Percentiles rank a stretch among this genome's conserved stretches.
These are phyloP conservation scores for Suillus cothurnatus DNA, from an alignment of 768 basidiomycete genomes.

Conservation along the genomic window DNA sequence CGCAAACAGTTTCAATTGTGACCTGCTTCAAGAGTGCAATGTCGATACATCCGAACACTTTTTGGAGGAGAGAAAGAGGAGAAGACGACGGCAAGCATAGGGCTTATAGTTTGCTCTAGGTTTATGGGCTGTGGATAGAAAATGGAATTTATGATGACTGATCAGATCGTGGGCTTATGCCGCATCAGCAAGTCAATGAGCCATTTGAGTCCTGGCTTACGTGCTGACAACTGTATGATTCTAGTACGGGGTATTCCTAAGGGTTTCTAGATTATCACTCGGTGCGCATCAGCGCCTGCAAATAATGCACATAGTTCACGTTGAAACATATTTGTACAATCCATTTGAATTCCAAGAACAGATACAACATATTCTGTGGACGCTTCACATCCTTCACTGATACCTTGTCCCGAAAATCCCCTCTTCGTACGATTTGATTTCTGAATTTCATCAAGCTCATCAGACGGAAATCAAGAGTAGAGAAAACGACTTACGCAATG, in stretches of 20 bases:
- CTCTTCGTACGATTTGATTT: conserved; percentile 71
- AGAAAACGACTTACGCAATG: conserved; percentile 52
- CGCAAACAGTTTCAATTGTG: too few relatives aligned
- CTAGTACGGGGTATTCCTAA: not conserved
- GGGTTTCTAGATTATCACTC: not conserved
- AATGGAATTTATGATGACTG: too few relatives aligned
- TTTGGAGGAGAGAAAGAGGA: too few relatives aligned
- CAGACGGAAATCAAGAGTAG: not conserved
- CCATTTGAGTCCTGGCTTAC: too few relatives aligned
- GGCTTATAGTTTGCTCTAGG: too few relatives aligned
- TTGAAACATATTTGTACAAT: not conserved
- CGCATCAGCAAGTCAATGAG: too few relatives aligned
- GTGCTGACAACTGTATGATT: not conserved
- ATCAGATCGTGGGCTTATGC: too few relatives aligned
- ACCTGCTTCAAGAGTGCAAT: too few relatives aligned
- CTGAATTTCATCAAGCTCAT: conserved; percentile 33
- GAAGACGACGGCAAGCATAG: too few relatives aligned
- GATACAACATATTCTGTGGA: not conserved
- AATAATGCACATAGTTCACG: not conserved
- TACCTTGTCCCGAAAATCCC: conserved; percentile 39
- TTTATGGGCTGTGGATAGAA: too few relatives aligned
- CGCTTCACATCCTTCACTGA: not conserved
- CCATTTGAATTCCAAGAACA: not conserved
- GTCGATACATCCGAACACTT: too few relatives aligned
- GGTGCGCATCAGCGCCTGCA: not conserved